Conservation (phyloP, 2,329 filamentous ascomycete species). For the Xylariales sp. region DNA sequence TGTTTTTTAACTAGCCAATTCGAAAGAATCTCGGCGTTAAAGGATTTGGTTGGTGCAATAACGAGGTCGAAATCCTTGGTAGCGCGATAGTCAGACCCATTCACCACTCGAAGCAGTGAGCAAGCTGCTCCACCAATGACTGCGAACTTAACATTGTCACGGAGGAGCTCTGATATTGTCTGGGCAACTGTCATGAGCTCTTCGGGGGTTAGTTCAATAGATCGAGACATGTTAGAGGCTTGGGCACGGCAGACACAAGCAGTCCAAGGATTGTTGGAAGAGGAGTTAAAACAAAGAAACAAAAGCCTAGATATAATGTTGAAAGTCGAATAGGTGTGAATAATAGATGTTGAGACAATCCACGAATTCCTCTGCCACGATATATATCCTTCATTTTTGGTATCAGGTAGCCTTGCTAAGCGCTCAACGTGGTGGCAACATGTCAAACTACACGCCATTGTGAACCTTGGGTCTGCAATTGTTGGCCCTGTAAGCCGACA, state of each 20-base stretch:
- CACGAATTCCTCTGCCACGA: neutral
- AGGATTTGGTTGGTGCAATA: neutral
- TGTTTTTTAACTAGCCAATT: constrained; percentile 1
- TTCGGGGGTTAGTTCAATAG: neutral
- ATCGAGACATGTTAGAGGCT: neutral
- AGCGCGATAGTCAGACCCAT: neutral
- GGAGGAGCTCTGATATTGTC: neutral
- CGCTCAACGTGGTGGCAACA: neutral
- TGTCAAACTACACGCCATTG: neutral
- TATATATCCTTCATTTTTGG: constrained; percentile 1
- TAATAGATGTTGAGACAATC: neutral
- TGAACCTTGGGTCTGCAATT: neutral
- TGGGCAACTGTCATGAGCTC: neutral
- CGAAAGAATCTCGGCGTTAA: neutral
- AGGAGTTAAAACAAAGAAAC: too few relatives aligned
- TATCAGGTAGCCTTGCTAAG: neutral
- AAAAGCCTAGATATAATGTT: neutral
- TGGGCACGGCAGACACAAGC: neutral
- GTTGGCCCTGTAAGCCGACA: neutral
- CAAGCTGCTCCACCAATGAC: neutral
- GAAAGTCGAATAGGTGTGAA: constrained; percentile 1
- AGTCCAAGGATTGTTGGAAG: neutral
- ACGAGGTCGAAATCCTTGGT: neutral
- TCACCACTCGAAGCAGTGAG: constrained; percentile 1
- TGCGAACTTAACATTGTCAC: neutral